Evolutionary conservation across 1,284 basidiomycete genomes (phyloP).

Genomic region (Schizophyllum commune): DNA sequence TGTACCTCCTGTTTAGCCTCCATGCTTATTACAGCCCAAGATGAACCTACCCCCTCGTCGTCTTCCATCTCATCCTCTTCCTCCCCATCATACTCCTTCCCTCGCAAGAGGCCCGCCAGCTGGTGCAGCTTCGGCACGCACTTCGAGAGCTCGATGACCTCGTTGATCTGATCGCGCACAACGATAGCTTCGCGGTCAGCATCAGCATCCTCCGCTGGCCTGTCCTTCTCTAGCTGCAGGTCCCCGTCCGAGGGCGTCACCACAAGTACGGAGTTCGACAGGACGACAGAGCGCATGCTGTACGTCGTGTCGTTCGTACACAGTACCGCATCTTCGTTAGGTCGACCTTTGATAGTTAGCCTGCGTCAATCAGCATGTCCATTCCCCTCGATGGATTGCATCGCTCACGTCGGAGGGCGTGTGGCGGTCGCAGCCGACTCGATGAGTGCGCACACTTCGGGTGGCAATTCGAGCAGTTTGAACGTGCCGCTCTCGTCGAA

Average conservation of each 20-base stretch:
- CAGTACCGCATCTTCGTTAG: conserved; percentile 80
- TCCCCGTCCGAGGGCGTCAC: conserved; percentile 39
- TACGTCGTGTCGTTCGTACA: conserved; percentile 80
- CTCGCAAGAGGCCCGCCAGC: conserved; percentile 52
- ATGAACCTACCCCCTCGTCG: conserved; percentile 15
- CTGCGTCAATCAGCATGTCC: conserved; percentile 27
- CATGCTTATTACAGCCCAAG: not conserved
- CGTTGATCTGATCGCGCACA: conserved; percentile 65
- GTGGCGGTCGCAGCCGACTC: conserved; percentile 32
- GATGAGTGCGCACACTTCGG: conserved; percentile 49
- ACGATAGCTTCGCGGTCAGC: conserved; percentile 33
- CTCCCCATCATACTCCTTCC: conserved; percentile 61
- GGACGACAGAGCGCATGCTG: conserved; percentile 67
- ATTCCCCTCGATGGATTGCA: conserved; percentile 36
- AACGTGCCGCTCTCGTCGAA: conserved; percentile 41
- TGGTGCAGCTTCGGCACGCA: conserved; percentile 67
- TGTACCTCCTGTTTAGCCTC: conserved; percentile 18
- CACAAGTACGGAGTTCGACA: conserved; percentile 82
- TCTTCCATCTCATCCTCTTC: conserved; percentile 42
- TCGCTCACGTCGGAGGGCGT: conserved; percentile 16
- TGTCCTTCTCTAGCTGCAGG: not conserved
- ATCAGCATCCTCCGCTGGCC: conserved; percentile 7
- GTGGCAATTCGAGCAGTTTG: conserved; percentile 62
- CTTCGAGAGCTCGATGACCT: conserved; percentile 73
- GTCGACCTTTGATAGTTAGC: conserved; percentile 72